Conservation (phyloP, 768 basidiomycete species). For the Serendipita sp. region DNA sequence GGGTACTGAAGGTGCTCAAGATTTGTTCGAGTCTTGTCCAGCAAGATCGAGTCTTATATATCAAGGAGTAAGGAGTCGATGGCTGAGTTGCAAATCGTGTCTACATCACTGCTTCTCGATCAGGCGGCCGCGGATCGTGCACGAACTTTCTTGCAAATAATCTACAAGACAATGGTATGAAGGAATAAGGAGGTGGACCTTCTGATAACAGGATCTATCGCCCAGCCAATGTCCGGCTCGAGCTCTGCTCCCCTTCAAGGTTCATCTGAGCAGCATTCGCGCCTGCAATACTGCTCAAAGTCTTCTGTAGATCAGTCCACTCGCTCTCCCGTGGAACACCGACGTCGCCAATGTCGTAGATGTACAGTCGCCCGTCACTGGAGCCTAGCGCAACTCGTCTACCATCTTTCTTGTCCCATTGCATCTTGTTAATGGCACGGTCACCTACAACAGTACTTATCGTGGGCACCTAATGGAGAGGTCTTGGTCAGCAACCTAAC, state of each 20-base stretch:
- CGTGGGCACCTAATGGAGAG: constrained; percentile 56
- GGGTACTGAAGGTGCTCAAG: neutral
- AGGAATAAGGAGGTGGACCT: neutral
- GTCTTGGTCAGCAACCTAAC: neutral
- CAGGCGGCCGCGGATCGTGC: neutral
- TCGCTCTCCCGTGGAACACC: constrained; percentile 76
- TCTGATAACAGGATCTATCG: neutral
- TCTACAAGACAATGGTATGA: neutral
- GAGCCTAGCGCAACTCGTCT: constrained; percentile 79
- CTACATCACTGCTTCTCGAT: neutral
- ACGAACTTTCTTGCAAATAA: neutral
- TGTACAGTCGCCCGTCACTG: constrained; percentile 80
- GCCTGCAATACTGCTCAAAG: constrained; percentile 48
- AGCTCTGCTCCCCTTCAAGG: neutral
- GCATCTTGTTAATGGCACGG: constrained; percentile 83
- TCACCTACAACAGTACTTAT: constrained; percentile 74
- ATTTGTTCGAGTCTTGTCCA: neutral
- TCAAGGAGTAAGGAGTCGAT: neutral
- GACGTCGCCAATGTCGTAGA: constrained; percentile 91
- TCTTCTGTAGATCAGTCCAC: constrained; percentile 88
- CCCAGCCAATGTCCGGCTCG: neutral
- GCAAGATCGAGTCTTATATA: neutral
- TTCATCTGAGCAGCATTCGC: constrained; percentile 22
- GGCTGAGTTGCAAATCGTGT: neutral
- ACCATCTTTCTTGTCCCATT: constrained; percentile 90